Percentiles rank a stretch among this genome's conserved stretches.
Evolutionary conservation across 306 rosid genomes (phyloP).

Genomic region (Cicer judaicum): DNA sequence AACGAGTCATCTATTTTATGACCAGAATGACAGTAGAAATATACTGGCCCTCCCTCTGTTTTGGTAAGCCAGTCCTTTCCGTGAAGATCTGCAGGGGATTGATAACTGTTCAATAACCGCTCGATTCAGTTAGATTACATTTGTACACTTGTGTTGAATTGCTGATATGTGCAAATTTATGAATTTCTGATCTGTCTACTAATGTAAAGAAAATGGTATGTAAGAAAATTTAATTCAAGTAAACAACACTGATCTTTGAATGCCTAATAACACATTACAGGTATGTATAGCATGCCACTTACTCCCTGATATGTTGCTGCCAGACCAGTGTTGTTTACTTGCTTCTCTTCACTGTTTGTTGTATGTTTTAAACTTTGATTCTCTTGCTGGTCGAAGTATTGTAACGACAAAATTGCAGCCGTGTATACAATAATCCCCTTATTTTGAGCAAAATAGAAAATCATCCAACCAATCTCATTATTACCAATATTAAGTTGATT

Average conservation of each 20-base stretch:
- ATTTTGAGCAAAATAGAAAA: neutral
- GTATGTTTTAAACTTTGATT: slow-evolving; percentile 16
- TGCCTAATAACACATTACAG: slow-evolving; percentile 44
- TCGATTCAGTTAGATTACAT: slow-evolving; percentile 44
- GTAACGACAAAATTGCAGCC: neutral
- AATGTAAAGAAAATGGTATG: slow-evolving; percentile 47
- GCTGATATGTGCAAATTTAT: slow-evolving; percentile 42
- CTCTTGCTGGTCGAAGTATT: neutral
- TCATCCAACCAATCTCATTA: neutral
- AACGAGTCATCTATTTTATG: slow-evolving; percentile 42
- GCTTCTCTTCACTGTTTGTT: neutral
- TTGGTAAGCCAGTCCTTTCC: slow-evolving; percentile 41
- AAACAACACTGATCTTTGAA: slow-evolving; percentile 14
- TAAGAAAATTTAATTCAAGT: too few species aligned
- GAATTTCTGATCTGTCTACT: slow-evolving; percentile 41
- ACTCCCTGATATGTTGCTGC: slow-evolving; percentile 19
- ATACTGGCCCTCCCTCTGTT: slow-evolving; percentile 40
- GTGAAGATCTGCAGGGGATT: slow-evolving; percentile 36
- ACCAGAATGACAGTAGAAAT: slow-evolving; percentile 45
- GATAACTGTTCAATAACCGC: slow-evolving; percentile 37
- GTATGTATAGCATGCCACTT: slow-evolving; percentile 37
- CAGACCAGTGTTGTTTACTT: slow-evolving; percentile 25
- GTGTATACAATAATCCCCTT: neutral
- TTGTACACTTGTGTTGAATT: slow-evolving; percentile 46
- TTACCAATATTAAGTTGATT: too few species aligned